These are phyloP conservation scores for Herpetomonas tarakana DNA, from an alignment of 208 protist species.

Conservation along the genomic window DNA sequence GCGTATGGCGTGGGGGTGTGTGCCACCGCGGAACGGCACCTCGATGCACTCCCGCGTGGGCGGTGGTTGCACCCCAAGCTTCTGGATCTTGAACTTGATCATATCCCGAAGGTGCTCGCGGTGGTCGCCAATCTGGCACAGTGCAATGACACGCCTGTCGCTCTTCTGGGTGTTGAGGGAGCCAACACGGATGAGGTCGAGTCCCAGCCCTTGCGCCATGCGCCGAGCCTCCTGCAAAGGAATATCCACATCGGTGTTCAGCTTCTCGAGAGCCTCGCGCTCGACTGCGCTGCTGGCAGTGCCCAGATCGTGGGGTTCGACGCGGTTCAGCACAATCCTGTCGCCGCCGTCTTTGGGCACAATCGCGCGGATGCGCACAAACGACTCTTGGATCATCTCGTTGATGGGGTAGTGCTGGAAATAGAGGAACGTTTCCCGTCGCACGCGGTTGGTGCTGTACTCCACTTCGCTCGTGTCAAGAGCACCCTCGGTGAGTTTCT, in stretches of 20 bases:
- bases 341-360: constrained; percentile 28
- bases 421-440: constrained; percentile 81
- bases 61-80: constrained; percentile 78
- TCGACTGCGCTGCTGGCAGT: not conserved
- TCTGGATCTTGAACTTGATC: constrained; percentile 82
- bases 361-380: constrained; percentile 73
- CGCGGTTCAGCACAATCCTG: constrained; percentile 22
- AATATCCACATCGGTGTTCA: constrained; percentile 66
- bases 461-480: constrained; percentile 75
- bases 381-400: constrained; percentile 87
- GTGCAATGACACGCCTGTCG: constrained; percentile 70
- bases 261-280: constrained; percentile 12
- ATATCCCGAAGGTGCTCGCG: constrained; percentile 80
- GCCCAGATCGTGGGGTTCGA: not conserved
- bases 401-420: constrained; percentile 85
- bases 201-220: constrained; percentile 69
- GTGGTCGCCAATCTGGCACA: constrained; percentile 81
- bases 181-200: constrained; percentile 82
- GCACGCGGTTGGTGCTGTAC: constrained; percentile 57
- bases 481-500: constrained; percentile 62
- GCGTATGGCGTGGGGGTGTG: constrained; percentile 82
- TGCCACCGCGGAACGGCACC: constrained; percentile 82
- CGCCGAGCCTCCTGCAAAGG: constrained; percentile 66
- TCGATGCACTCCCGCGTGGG: constrained; percentile 65
- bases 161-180: constrained; percentile 57